Base-by-base conservation (phyloP, 2,329 filamentous ascomycete species). In the Fusarium odoratissimum region DNA sequence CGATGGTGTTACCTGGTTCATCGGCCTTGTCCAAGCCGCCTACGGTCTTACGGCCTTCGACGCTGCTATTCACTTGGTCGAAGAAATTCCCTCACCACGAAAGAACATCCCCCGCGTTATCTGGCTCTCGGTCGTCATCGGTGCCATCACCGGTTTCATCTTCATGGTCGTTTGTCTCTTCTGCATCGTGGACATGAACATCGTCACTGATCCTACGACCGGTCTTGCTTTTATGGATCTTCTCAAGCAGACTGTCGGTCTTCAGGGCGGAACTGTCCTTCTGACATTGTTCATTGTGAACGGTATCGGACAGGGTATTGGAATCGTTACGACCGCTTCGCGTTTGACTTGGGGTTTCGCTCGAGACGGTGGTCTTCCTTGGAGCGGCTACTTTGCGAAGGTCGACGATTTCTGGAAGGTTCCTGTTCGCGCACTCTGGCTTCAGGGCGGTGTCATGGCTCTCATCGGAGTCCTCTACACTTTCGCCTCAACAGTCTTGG, bases 61-160 rank as follows among this genome's bases (percentile, higher is more conserved):
- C 73, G 86, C 87, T 0, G 87, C 88, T 38, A 88, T 89, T 41
- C 88, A 90, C 75, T 85, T 90, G 82, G 85, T 88, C 5, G 88
- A 90, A 70, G 87, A 89, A 73, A 87, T 89, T 3, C 87, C 87
- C 3, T 79, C 82, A 8, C 87, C 88, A 3, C 79, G 86, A 35
- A 84, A 79, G 40, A 88, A 87, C 61, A 85, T 84, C 0, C 88
- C 88, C 0, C 81, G 81, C 21, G 83, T 86, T 6, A 88, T 89
- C 69, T 88, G 84, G 81, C 82, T 89, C 23, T 85, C 87, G 0
- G 85, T 89, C 2, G 67, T 84, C 1, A 82, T 83, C n/a, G 84
- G 86, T 38, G 85, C 85, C n/a, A 52, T 84, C 30, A 85, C 84
- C 0, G 86, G 86, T 23, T 82, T 86, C 61, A 78, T 87, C 48